Conservation (phyloP, 1,284 basidiomycete genomes). For the Exobasidium cylindrosporum region DNA sequence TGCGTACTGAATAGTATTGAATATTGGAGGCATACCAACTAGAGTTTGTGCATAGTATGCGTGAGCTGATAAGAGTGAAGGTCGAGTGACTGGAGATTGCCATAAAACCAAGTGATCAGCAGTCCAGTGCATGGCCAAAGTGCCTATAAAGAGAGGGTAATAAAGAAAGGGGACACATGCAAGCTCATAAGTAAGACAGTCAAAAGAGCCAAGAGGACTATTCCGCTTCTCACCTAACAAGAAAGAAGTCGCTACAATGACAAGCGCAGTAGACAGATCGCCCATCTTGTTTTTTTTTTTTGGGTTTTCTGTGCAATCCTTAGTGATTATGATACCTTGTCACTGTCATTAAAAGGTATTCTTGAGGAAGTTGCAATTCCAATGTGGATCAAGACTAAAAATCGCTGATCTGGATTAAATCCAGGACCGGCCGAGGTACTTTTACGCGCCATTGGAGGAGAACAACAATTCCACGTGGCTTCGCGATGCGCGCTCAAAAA, state of each 20-base stretch:
- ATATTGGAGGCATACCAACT: constrained; percentile 31
- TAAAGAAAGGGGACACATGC: constrained; percentile 1
- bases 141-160: constrained; percentile 24
- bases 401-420: too few species aligned
- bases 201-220: constrained; percentile 14
- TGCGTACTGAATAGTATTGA: constrained; percentile 27
- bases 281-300: constrained; percentile 19
- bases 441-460: too few species aligned
- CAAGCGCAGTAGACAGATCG: constrained; percentile 28
- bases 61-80: constrained; percentile 42
- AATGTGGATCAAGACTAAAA: too few species aligned
- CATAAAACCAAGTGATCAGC: constrained; percentile 53
- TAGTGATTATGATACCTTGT: not conserved
- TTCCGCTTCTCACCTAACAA: constrained; percentile 48
- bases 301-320: not conserved
- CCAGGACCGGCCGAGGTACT: too few species aligned
- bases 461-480: too few species aligned
- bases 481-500: too few species aligned
- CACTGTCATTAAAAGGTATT: not conserved
- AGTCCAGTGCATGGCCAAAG: constrained; percentile 51
- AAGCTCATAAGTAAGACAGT: not conserved
- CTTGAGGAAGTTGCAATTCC: too few species aligned
- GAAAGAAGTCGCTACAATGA: constrained; percentile 39
- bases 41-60: constrained; percentile 48
- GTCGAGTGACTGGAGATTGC: constrained; percentile 43